Base-by-base conservation (phyloP, 2,329 filamentous ascomycete species). In the Cercospora sesami region DNA sequence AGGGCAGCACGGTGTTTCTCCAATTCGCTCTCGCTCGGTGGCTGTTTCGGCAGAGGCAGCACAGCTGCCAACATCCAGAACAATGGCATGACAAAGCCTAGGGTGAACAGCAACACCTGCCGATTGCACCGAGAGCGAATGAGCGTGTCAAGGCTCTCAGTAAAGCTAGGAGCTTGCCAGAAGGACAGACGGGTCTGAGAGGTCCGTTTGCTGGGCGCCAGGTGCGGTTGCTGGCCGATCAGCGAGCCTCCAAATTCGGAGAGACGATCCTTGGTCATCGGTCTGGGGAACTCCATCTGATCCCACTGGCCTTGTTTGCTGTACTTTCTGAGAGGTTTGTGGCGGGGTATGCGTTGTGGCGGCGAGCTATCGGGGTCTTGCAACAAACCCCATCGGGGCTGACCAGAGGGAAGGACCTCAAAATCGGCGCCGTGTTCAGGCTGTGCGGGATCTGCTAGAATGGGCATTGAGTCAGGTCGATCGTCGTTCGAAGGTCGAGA, bases 1-100 rank as follows among this genome's bases (percentile, higher is more conserved):
- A 71, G 28, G 28, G 53, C 63, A n/a, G 31, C 64, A n/a, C 73
- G 14, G 1, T 58, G 64, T 53, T 70, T 73, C 66, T 76, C 75
- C 18, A 71, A 39, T 26, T 76, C 73, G n/a, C 42, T 66, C 9
- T 68, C 64, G 21, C 36, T 68, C 21, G 67, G 18, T 2, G 74
- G 75, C 9, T 72, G 71, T 18, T 73, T 66, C 8, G 78, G 78
- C 26, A 80, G 66, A 8, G 78, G 78, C 30, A 80, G 69, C 1
- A 78, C 66, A 1, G 78, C 77, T 5, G 72, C 78, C 1, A 79
- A 33, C 69, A 79, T 77, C 78, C 78, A 79, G 45, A 76, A 69
- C 2, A 78, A 51, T 3, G 78, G 78, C 60, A 74, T 75, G 5
- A 79, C 58, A 70, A 80, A 80, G 33, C 78, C 78, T 7, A 78